Evolutionary conservation across 1,284 basidiomycete genomes (phyloP), one percentile per base, ranked within the genome.

Genomic region (Apiotrichum porosum): DNA sequence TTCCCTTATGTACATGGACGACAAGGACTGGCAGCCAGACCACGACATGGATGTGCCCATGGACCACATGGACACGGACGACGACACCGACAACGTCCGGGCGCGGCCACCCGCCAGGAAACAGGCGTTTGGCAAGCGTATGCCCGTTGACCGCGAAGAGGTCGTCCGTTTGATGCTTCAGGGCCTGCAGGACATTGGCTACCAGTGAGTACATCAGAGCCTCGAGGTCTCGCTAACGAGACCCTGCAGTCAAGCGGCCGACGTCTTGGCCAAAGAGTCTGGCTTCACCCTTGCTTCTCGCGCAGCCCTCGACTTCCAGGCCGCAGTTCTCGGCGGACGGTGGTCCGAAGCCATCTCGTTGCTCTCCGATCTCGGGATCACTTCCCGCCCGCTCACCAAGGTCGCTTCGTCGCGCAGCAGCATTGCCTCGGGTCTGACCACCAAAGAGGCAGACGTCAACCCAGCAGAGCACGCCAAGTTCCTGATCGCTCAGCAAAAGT

Each of bases 401-500:
- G 21, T 52, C 19, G 46, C 38, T 26, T 60, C 62, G 44, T 61
- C 63, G 52, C 56, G 46, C 26, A 62, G 52, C 38, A 61, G 57
- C 38, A 58, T 62, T 15, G 44, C 55, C 0, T 68, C 64, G 0
- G 58, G 59, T 18, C 66, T 61, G 48, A 47, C 47, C 10, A 60
- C 56, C 38, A 54, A 60, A 1, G 44, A 42, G 13, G 57, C 51
- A 18, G 58, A 57, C 31, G 54, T 52, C 10, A 57, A 53, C 10
- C 22, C 46, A 5, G 50, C 52, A 35, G 68, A 94, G 84, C 82
- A 86, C 61, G 84, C 88, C 18, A 83, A 80, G 55, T 95, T 94
- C 72, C 76, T 93, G 56, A 86, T 98, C 49, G 84, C 85, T 51
- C 85, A 88, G 73, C 94, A 98, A 79, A 93, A 95, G 74, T 98